A percentile compares a stretch with the other conserved stretches of the same genome.
These are phyloP conservation scores for Aciculosporium take DNA, from an alignment of 2,329 filamentous ascomycete genomes.

Conservation along the genomic window DNA sequence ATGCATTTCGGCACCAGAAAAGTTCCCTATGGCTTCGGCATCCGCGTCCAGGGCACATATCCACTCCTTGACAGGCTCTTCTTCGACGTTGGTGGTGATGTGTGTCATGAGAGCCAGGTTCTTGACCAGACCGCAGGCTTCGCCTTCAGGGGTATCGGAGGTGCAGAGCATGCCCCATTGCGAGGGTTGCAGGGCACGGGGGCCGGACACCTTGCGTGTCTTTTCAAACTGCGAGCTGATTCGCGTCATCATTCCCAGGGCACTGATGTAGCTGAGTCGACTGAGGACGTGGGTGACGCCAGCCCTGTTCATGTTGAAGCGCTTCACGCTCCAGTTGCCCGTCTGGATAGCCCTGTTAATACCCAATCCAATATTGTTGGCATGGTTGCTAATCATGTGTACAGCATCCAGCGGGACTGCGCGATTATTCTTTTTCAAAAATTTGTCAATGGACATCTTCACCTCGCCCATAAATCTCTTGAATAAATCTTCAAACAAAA, in stretches of 20 bases:
- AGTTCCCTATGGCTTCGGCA: conserved; percentile 58
- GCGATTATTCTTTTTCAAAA: conserved; percentile 82
- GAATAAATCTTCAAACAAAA: conserved; percentile 95
- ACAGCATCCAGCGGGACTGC: conserved; percentile 80
- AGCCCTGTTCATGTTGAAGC: conserved; percentile 96
- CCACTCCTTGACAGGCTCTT: conserved; percentile 74
- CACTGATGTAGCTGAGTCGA: conserved; percentile 88
- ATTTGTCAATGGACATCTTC: conserved; percentile 89
- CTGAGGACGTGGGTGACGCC: conserved; percentile 95
- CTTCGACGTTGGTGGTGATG: conserved; percentile 92
- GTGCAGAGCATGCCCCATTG: conserved; percentile 98
- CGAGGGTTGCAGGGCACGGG: conserved; percentile 87
- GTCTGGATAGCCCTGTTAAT: conserved; percentile 95
- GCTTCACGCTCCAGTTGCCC: conserved; percentile 94
- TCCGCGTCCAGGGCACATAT: conserved; percentile 79
- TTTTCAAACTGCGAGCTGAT: conserved; percentile 99
- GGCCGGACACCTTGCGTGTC: conserved; percentile 89
- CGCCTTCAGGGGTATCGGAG: conserved; percentile 94
- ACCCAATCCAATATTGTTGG: conserved; percentile 76
- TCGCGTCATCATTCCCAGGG: conserved; percentile 97
- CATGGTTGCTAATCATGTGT: conserved; percentile 69
- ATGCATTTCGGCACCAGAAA: conserved; percentile 73
- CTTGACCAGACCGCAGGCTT: conserved; percentile 95
- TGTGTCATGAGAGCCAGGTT: conserved; percentile 98
- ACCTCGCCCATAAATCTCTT: conserved; percentile 85